Percentiles rank a stretch among this genome's conserved stretches.
Evolutionary conservation across 1,139 yeast genomes (phyloP).

Genomic region (Saccharomyces uvarum): DNA sequence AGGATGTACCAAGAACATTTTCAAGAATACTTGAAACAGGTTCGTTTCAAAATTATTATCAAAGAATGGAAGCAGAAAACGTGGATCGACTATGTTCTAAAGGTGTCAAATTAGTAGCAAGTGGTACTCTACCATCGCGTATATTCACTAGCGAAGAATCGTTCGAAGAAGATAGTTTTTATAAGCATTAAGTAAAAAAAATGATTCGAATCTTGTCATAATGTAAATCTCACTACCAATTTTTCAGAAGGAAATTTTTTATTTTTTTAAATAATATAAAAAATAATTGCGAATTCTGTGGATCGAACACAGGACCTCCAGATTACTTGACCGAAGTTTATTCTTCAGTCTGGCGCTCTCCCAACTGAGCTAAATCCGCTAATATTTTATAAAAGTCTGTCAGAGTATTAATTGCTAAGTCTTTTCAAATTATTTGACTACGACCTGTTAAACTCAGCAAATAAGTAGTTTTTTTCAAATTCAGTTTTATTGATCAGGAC

Average conservation of each 20-base stretch:
- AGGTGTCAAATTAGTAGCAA: neutral
- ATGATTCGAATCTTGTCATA: neutral
- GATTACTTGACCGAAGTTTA: constrained; percentile 35
- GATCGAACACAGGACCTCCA: constrained; percentile 90
- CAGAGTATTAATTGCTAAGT: neutral
- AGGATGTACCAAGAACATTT: constrained; percentile 11
- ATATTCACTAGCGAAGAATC: constrained; percentile 17
- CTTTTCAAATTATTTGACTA: no score
- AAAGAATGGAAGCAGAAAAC: neutral
- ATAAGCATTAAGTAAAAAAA: constrained; percentile 15
- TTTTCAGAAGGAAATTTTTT: neutral
- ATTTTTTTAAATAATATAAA: neutral
- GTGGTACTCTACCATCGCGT: constrained; percentile 18
- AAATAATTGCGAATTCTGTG: constrained; percentile 63
- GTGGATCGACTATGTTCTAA: neutral
- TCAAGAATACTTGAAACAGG: constrained; percentile 10
- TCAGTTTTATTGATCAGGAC: no score
- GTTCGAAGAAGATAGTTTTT: constrained; percentile 25
- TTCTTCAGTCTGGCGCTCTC: constrained; percentile 16
- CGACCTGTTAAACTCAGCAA: no score
- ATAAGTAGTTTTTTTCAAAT: no score
- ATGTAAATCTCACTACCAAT: neutral
- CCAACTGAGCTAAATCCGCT: constrained; percentile 16
- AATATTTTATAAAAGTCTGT: neutral
- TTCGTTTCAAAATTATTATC: neutral